Evolutionary conservation across 352 stramenopile species (phyloP), one percentile per base, ranked within the genome.

Genomic region (Phytophthora palmivora): DNA sequence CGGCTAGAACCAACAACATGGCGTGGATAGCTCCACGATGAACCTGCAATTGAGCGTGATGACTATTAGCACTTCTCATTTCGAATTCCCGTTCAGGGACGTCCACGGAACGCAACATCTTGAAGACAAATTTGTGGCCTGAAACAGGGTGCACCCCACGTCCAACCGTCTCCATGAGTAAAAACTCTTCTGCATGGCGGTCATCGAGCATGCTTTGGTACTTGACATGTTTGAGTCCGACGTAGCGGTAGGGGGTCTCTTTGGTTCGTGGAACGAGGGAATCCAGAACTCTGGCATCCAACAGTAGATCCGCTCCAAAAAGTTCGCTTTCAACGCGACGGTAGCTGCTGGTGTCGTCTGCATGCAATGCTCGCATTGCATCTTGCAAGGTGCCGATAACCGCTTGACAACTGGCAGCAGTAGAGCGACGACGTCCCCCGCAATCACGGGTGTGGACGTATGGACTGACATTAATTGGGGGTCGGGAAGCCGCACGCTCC

Each of bases 191-290:
- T 16, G 74, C 78, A 18, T 82, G 69, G 28, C 65, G 67, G 14
- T 80, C 80, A 53, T 86, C 75, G 16, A 88, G 58, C 16, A 88
- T 69, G 16, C 78, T 88, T 9, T 68, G 74, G 66, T 91, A 89
- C 49, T 85, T 89, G 67, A 89, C 78, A 56, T 91, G 82, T 67
- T 94, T 94, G 61, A 92, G 72, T 2, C 79, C 74, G 18, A 94
- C 70, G 67, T 87, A 94, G 39, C 86, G 77, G 63, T 94, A 82
- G 19, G 81, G 81, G 1, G 60, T 78, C 58, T 89, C 72, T 54
- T 91, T 89, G 14, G 85, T 88, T 11, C 85, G 69, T 38, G 74
- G 72, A 15, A 84, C 70, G 22, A 94, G 67, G 36, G 79, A 87
- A 55, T 92, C 82, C 21, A 94, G 67, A 15, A 94, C 83, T 19